Percentiles rank a stretch among this genome's conserved stretches.
Evolutionary conservation across 306 rosid genomes (phyloP).

Genomic region (Canavalia ensiformis): DNA sequence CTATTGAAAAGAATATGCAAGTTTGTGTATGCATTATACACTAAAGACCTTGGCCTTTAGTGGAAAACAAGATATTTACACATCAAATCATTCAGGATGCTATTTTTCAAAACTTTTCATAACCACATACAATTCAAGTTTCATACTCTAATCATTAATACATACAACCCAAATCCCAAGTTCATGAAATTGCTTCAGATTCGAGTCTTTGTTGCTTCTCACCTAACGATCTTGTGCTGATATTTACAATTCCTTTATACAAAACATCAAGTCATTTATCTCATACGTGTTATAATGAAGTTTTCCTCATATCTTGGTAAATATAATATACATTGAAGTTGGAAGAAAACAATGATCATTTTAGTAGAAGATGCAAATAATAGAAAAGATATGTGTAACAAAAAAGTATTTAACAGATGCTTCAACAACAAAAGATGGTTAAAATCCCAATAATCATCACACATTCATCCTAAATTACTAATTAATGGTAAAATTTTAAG

Average conservation of each 20-base stretch:
- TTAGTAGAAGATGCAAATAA: background rate
- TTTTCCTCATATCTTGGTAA: background rate
- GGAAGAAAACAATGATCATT: background rate
- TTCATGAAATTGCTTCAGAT: background rate
- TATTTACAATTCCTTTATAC: background rate
- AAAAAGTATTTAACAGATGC: background rate
- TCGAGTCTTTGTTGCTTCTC: background rate
- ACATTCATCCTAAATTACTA: background rate
- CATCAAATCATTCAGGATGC: conserved; percentile 1
- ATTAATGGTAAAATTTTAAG: conserved; percentile 16
- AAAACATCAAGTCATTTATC: background rate
- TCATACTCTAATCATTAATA: background rate
- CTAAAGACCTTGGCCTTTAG: background rate
- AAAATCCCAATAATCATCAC: conserved; percentile 5
- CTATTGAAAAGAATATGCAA: conserved; percentile 6
- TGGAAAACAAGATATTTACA: background rate
- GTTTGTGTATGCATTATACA: conserved; percentile 5
- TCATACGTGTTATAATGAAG: background rate
- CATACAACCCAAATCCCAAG: background rate
- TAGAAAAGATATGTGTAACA: background rate
- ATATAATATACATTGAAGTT: background rate
- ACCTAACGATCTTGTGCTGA: no score
- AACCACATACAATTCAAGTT: background rate
- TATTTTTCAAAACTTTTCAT: background rate
- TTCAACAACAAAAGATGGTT: background rate